These are phyloP conservation scores for Crotalaria pallida DNA, from an alignment of 306 rosid species.

Conservation along the genomic window DNA sequence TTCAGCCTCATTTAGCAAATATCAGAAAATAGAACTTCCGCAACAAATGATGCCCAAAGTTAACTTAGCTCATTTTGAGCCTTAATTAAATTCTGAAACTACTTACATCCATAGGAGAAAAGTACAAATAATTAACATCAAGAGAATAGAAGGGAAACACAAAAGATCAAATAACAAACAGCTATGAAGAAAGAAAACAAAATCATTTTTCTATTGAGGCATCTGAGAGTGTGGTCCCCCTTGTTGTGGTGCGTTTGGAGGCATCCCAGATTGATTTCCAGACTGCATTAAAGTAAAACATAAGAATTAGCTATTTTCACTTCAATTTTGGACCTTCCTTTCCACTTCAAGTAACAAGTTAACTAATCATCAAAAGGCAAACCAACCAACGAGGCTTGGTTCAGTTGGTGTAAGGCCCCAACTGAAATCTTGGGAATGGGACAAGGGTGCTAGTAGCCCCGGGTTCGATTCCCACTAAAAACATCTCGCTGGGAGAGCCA, in stretches of 20 bases:
- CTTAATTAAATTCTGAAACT: neutral
- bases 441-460: too few relatives aligned
- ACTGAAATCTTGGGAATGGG: too few relatives aligned
- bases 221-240: conserved; percentile 51
- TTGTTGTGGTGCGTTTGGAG: conserved; percentile 49
- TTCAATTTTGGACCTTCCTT: neutral
- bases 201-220: conserved; percentile 46
- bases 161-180: neutral
- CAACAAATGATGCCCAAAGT: neutral
- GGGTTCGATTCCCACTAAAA: too few relatives aligned
- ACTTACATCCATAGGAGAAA: neutral
- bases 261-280: conserved; percentile 79
- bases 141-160: neutral
- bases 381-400: too few relatives aligned
- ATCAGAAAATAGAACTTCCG: neutral
- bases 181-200: conserved; percentile 1
- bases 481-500: too few relatives aligned
- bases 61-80: neutral
- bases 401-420: too few relatives aligned
- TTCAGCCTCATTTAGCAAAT: neutral
- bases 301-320: conserved; percentile 2
- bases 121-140: neutral
- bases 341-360: neutral
- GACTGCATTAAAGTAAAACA: conserved; percentile 41
- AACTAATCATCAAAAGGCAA: neutral